A percentile compares a stretch with the other conserved stretches of the same genome.
Conservation (phyloP, 2,329 filamentous ascomycete species). For the Canariomyces notabilis region DNA sequence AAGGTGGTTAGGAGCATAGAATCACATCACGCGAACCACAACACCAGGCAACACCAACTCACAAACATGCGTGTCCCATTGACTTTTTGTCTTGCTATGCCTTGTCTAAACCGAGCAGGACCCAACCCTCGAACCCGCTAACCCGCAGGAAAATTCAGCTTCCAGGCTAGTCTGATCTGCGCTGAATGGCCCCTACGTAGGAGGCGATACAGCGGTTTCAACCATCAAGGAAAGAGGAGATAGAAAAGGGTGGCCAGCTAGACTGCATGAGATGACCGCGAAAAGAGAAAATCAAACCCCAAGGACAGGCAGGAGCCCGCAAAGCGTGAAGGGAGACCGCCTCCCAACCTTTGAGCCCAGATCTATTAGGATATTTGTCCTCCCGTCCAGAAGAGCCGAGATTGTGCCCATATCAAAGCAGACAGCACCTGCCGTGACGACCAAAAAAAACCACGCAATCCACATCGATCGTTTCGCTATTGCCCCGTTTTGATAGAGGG, state of each 20-base stretch:
- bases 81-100: constrained; percentile 18
- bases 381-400: constrained; percentile 7
- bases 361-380: constrained; percentile 11
- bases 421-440: constrained; percentile 12
- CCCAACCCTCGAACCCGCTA: constrained; percentile 1
- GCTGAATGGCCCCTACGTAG: background rate
- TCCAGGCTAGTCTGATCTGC: constrained; percentile 2
- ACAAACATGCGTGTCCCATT: constrained; percentile 14
- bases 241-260: constrained; percentile 3
- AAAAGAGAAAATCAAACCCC: constrained; percentile 2
- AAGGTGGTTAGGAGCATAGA: no score
- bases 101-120: constrained; percentile 17
- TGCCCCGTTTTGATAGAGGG: background rate
- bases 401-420: constrained; percentile 11
- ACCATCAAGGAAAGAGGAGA: background rate
- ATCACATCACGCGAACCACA: no score
- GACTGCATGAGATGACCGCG: constrained; percentile 5
- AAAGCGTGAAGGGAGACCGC: background rate
- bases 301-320: constrained; percentile 1
- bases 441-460: constrained; percentile 4
- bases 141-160: constrained; percentile 1
- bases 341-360: constrained; percentile 9
- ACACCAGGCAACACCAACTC: background rate
- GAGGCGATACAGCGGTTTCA: background rate
- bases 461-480: constrained; percentile 7